Conservation (phyloP, 2,329 filamentous ascomycete genomes). For the Didymella pinodella region DNA sequence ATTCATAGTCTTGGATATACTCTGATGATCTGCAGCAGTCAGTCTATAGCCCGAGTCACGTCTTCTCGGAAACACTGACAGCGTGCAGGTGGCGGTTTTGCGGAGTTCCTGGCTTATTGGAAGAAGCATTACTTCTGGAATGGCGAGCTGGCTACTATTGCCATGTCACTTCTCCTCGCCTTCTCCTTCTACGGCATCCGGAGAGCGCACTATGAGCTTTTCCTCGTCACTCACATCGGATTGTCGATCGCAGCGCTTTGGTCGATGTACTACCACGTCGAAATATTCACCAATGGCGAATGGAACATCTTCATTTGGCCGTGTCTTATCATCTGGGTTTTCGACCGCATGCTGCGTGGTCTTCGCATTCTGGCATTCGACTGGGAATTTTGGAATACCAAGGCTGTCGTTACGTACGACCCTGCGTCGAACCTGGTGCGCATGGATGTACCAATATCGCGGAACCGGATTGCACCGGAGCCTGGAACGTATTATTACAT, state of each 20-base stretch:
- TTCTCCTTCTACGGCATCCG: constrained; percentile 63
- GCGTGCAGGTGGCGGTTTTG: constrained; percentile 44
- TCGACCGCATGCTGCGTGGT: constrained; percentile 59
- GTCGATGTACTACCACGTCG: constrained; percentile 62
- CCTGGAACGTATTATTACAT: constrained; percentile 62
- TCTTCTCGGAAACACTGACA: not conserved
- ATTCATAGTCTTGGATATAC: constrained; percentile 70
- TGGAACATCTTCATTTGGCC: constrained; percentile 62
- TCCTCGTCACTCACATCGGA: constrained; percentile 57
- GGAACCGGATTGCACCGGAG: constrained; percentile 44
- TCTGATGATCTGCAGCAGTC: constrained; percentile 51
- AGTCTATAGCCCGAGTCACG: constrained; percentile 6
- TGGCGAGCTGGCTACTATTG: constrained; percentile 55
- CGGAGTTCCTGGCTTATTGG: constrained; percentile 50
- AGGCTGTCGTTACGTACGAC: constrained; percentile 55
- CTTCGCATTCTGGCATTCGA: constrained; percentile 57
- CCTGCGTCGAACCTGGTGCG: constrained; percentile 56
- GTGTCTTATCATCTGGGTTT: constrained; percentile 59
- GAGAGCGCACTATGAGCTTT: constrained; percentile 56
- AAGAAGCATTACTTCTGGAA: constrained; percentile 60
- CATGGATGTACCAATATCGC: constrained; percentile 54
- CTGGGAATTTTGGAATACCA: constrained; percentile 47
- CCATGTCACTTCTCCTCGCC: constrained; percentile 56
- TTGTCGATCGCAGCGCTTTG: constrained; percentile 54
- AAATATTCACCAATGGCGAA: constrained; percentile 59